A percentile compares a stretch with the other conserved stretches of the same genome.
phyloP scores from a whole-genome alignment of 257 asterid species.

The Verbascum thapsus region DNA sequence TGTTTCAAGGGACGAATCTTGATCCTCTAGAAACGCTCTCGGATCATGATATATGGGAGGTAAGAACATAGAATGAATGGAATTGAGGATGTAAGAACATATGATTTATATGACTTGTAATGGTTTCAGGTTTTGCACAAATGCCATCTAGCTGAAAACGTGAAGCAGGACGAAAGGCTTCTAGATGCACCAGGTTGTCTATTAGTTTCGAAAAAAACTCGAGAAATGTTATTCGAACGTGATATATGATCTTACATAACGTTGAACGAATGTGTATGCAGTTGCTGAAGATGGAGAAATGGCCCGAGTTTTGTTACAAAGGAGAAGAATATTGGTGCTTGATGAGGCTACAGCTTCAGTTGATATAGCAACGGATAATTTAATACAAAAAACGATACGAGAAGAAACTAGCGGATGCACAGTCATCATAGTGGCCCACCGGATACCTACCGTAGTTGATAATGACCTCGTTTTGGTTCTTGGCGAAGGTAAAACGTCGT shows the following conservation, averaged over 20 bases:
- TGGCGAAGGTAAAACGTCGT: conserved; percentile 82
- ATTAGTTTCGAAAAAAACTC: too few relatives aligned
- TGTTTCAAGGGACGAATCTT: conserved; percentile 79
- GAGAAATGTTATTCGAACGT: neutral
- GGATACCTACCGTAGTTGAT: conserved; percentile 84
- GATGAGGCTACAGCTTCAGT: conserved; percentile 91
- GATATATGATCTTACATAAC: neutral
- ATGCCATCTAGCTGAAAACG: conserved; percentile 63
- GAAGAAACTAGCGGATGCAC: conserved; percentile 72
- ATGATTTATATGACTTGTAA: neutral
- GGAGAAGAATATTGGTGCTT: conserved; percentile 62
- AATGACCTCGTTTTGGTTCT: conserved; percentile 79
- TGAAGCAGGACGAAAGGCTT: conserved; percentile 63
- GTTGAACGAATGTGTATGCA: conserved; percentile 31
- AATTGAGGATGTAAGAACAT: too few relatives aligned
- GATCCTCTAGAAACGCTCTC: conserved; percentile 64
- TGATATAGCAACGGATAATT: conserved; percentile 65
- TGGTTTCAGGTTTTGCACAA: conserved; percentile 58
- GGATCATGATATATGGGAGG: conserved; percentile 81
- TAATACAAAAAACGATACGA: conserved; percentile 72
- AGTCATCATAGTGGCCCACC: conserved; percentile 82
- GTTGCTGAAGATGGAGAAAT: conserved; percentile 92
- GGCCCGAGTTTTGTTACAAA: conserved; percentile 64
- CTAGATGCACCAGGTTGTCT: conserved; percentile 75
- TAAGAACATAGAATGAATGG: too few relatives aligned